These are phyloP conservation scores for Crithidia expoeki DNA, from an alignment of 208 protist species.

Conservation along the genomic window DNA sequence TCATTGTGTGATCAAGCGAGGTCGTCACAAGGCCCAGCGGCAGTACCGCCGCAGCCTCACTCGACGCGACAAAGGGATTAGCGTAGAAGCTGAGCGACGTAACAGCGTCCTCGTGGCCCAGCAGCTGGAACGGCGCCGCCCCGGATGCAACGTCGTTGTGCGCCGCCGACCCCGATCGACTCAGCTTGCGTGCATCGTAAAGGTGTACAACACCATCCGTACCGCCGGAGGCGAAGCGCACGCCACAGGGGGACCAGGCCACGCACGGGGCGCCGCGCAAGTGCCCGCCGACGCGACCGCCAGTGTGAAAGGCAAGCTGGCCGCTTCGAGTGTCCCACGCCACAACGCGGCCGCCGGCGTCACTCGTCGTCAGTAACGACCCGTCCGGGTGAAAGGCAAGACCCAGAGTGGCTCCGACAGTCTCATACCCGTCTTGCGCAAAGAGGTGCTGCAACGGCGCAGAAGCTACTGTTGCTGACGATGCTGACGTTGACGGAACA, in stretches of 20 bases:
- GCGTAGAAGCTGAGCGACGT: constrained; percentile 76
- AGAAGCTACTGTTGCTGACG: not conserved
- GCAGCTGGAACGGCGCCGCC: constrained; percentile 49
- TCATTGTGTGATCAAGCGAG: constrained; percentile 77
- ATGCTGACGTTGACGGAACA: not conserved
- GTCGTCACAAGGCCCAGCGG: constrained; percentile 69
- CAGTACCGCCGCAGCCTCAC: constrained; percentile 30
- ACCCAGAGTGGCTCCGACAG: constrained; percentile 40
- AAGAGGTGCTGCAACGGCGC: constrained; percentile 34
- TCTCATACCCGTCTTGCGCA: constrained; percentile 75
- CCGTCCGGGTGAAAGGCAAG: constrained; percentile 83
- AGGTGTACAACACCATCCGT: constrained; percentile 74
- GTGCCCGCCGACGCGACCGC: constrained; percentile 60
- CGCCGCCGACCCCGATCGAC: constrained; percentile 5
- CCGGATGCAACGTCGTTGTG: constrained; percentile 19
- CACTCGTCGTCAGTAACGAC: constrained; percentile 65
- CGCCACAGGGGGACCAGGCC: constrained; percentile 80
- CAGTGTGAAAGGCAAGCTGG: constrained; percentile 56
- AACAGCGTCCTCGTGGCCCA: constrained; percentile 83
- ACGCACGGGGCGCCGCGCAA: constrained; percentile 62
- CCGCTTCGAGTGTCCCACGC: constrained; percentile 81
- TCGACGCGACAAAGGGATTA: constrained; percentile 23
- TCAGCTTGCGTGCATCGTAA: constrained; percentile 78
- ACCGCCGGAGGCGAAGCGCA: constrained; percentile 75
- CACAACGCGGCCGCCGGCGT: constrained; percentile 71